phyloP scores from a whole-genome alignment of 208 protist species.

The Crithidia sp. region DNA sequence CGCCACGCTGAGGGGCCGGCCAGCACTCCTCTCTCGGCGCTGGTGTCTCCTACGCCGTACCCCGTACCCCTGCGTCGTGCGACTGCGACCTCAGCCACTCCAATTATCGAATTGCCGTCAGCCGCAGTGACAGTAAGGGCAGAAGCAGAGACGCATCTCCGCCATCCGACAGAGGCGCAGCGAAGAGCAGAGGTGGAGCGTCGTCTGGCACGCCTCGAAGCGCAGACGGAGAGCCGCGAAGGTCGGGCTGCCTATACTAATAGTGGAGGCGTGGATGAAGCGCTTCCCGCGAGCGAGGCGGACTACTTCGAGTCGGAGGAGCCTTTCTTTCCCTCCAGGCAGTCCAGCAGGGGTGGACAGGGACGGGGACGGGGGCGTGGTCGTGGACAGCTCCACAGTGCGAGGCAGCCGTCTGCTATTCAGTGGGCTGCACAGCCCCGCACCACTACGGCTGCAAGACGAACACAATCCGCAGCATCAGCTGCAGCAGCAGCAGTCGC shows the following conservation, averaged over 20 bases:
- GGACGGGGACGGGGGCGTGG: neutral
- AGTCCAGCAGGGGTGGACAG: neutral
- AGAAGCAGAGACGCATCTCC: neutral
- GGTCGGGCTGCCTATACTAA: too few species aligned
- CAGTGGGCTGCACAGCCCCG: neutral
- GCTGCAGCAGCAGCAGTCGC: conserved; percentile 1
- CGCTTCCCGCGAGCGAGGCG: neutral
- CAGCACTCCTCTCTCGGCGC: too few species aligned
- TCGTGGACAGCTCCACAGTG: neutral
- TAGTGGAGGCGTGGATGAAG: neutral
- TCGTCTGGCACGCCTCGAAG: conserved; percentile 14
- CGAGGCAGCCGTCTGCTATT: neutral
- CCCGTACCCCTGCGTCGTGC: neutral
- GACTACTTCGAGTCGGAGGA: conserved; percentile 22
- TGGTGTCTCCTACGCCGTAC: neutral
- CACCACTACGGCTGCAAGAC: neutral
- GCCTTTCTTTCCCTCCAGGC: neutral
- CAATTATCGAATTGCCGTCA: neutral
- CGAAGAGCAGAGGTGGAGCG: conserved; percentile 6
- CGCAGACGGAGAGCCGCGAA: neutral
- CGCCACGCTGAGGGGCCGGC: too few species aligned
- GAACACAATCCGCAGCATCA: neutral
- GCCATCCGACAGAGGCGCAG: conserved; percentile 1
- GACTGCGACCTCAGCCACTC: neutral
- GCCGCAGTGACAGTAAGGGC: neutral